These are phyloP conservation scores for Lotus japonicus DNA, from an alignment of 306 rosid species.

Conservation along the genomic window DNA sequence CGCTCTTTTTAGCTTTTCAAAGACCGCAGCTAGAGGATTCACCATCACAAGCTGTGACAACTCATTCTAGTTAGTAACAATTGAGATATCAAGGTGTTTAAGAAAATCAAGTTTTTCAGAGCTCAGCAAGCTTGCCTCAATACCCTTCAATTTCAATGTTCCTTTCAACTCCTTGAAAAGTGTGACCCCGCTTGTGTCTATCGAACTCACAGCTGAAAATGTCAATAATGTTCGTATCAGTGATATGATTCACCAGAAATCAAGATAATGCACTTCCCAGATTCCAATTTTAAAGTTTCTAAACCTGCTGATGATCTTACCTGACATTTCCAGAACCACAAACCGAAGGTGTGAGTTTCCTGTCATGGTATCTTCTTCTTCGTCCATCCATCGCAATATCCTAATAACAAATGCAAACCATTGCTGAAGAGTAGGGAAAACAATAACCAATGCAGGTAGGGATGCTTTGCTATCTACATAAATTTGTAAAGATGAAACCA, in stretches of 20 bases:
- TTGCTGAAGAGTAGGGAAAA: background rate
- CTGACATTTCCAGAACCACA: slow-evolving; percentile 73
- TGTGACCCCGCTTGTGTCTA: slow-evolving; percentile 86
- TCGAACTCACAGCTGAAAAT: slow-evolving; percentile 70
- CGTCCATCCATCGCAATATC: slow-evolving; percentile 87
- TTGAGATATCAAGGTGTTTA: background rate
- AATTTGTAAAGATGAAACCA: slow-evolving; percentile 1
- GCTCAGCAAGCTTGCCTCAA: slow-evolving; percentile 42
- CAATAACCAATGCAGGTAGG: background rate
- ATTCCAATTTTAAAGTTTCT: background rate
- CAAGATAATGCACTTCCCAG: background rate
- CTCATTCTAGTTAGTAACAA: background rate
- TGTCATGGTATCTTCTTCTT: slow-evolving; percentile 36
- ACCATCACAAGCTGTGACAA: slow-evolving; percentile 69
- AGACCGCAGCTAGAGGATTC: slow-evolving; percentile 84
- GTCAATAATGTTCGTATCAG: background rate
- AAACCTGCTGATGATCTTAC: slow-evolving; percentile 24
- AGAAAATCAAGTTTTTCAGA: background rate
- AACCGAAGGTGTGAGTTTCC: slow-evolving; percentile 38
- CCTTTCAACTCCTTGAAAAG: slow-evolving; percentile 59
- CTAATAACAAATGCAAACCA: slow-evolving; percentile 27
- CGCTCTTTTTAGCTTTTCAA: slow-evolving; percentile 54
- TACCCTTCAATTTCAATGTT: slow-evolving; percentile 44
- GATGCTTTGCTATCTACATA: background rate
- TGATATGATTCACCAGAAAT: background rate